A percentile compares a stretch with the other conserved stretches of the same genome.
These are phyloP conservation scores for Eleusine coracana DNA, from an alignment of 176 grass and related monocot species.

Conservation along the genomic window DNA sequence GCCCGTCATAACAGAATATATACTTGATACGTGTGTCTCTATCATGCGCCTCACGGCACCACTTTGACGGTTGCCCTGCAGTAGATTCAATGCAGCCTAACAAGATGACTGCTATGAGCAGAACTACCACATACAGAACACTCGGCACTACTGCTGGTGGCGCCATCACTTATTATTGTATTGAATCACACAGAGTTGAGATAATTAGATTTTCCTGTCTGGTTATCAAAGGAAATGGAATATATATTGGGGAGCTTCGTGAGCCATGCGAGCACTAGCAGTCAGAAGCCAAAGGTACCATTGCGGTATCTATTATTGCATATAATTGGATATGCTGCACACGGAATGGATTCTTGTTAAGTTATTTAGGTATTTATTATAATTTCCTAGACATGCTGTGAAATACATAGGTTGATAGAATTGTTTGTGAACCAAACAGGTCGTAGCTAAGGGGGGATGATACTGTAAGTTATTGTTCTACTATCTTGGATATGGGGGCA, in stretches of 20 bases:
- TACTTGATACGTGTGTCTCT: background rate
- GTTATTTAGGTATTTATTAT: background rate
- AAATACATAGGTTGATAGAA: background rate
- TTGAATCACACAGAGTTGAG: background rate
- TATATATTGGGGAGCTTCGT: background rate
- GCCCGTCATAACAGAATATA: background rate
- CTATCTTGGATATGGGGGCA: too few species aligned
- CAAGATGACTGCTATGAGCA: background rate
- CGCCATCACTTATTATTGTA: background rate
- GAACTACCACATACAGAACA: background rate
- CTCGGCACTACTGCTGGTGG: background rate
- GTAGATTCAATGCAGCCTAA: background rate
- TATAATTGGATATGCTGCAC: background rate
- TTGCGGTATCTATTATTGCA: background rate
- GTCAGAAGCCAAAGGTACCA: background rate
- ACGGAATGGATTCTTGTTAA: background rate
- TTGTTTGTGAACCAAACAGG: too few species aligned
- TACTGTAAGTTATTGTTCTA: too few species aligned
- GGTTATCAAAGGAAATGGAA: background rate
- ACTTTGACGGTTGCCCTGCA: background rate
- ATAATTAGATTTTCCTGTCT: background rate
- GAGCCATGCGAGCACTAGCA: background rate
- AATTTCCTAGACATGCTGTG: background rate
- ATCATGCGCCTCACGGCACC: background rate
- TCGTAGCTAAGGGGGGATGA: too few species aligned